Percentiles rank a stretch among this genome's conserved stretches.
phyloP scores from a whole-genome alignment of 164 flowering plant genomes.

The Protea cynaroides region DNA sequence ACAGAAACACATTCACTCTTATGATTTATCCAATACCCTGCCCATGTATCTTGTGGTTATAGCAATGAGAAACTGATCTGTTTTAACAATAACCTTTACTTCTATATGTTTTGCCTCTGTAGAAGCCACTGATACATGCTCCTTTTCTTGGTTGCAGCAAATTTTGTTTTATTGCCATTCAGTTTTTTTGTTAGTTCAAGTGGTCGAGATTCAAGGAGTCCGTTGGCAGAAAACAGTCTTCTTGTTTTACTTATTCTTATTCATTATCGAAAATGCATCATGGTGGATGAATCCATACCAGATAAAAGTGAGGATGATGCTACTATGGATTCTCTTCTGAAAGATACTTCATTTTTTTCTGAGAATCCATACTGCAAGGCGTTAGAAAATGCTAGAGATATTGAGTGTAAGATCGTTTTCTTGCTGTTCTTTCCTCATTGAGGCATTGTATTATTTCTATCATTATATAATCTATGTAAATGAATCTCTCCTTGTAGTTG shows the following conservation, averaged over 20 bases:
- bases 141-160: constrained; percentile 59
- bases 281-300: constrained; percentile 28
- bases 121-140: constrained; percentile 12
- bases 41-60: too few species aligned
- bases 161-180: constrained; percentile 68
- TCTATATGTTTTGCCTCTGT: background rate
- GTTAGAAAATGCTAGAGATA: constrained; percentile 73
- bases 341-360: constrained; percentile 41
- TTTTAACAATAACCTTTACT: background rate
- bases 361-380: constrained; percentile 78
- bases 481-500: constrained; percentile 53
- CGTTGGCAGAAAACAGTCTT: constrained; percentile 74
- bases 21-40: too few species aligned
- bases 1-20: background rate
- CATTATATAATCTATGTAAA: background rate
- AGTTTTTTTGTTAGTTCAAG: constrained; percentile 61
- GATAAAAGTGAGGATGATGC: constrained; percentile 34
- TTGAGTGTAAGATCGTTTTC: constrained; percentile 60
- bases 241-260: constrained; percentile 69
- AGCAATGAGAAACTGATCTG: background rate
- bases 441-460: background rate
- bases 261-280: constrained; percentile 62
- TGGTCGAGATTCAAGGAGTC: constrained; percentile 59
- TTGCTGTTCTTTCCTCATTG: constrained; percentile 1
- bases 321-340: constrained; percentile 40